These are phyloP conservation scores for sweet orange (Citrus sinensis) DNA, from an alignment of 345 rosid genomes.

Conservation along the genomic window DVS_A1.0 CM039162.1:32208501-32209000, in stretches of 20 bases:
- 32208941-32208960: background rate
- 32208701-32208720: background rate
- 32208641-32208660: slow-evolving; percentile 21
- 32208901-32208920: background rate
- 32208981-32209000: background rate
- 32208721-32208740: slow-evolving; percentile 6
- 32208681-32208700: slow-evolving; percentile 5
- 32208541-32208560: slow-evolving; percentile 85
- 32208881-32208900: background rate
- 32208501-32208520: slow-evolving; percentile 48
- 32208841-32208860: slow-evolving; percentile 97
- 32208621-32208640: slow-evolving; percentile 90
- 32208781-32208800: slow-evolving; percentile 91
- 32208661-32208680: slow-evolving; percentile 10
- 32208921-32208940: no score
- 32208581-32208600: slow-evolving; percentile 87
- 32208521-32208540: slow-evolving; percentile 96
- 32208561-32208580: slow-evolving; percentile 90
- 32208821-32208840: slow-evolving; percentile 90
- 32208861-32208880: slow-evolving; percentile 22
- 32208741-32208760: slow-evolving; percentile 71
- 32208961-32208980: background rate
- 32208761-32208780: slow-evolving; percentile 83
- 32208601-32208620: slow-evolving; percentile 94
- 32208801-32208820: slow-evolving; percentile 89